A percentile compares a stretch with the other conserved stretches of the same genome.
Evolutionary conservation across 2,329 filamentous ascomycete genomes (phyloP).

Genomic region (Colletotrichum orchidophilum): DNA sequence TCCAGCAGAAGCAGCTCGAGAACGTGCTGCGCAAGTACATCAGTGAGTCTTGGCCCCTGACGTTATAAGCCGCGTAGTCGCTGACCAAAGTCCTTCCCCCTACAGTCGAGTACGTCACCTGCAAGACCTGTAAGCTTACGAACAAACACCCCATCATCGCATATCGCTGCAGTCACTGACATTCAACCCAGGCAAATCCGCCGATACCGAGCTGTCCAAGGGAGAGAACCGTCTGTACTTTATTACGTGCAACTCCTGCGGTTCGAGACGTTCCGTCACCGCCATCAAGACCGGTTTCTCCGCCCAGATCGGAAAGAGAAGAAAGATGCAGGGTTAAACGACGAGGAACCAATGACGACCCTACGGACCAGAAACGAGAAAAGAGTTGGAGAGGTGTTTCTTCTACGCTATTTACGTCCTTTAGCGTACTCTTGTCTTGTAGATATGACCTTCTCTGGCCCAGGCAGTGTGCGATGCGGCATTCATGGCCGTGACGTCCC

Average conservation of each 20-base stretch:
- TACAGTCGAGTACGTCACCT: conserved; percentile 95
- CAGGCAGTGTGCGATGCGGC: conserved; percentile 27
- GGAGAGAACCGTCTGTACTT: conserved; percentile 99
- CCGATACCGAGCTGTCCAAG: conserved; percentile 96
- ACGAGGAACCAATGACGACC: background rate
- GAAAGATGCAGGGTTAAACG: conserved; percentile 85
- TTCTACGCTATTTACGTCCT: conserved; percentile 32
- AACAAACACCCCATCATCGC: background rate
- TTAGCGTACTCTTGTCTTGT: conserved; percentile 32
- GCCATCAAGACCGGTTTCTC: conserved; percentile 99
- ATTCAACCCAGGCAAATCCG: conserved; percentile 66
- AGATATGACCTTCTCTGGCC: conserved; percentile 24
- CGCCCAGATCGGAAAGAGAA: conserved; percentile 98
- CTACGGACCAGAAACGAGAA: conserved; percentile 1
- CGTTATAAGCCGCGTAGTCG: background rate
- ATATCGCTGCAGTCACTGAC: background rate
- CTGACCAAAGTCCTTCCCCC: conserved; percentile 41
- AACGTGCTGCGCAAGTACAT: conserved; percentile 97
- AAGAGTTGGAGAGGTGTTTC: conserved; percentile 13
- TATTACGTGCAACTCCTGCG: conserved; percentile 76
- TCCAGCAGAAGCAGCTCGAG: conserved; percentile 99
- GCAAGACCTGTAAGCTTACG: conserved; percentile 83
- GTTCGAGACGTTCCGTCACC: conserved; percentile 86
- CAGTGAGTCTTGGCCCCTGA: conserved; percentile 62
- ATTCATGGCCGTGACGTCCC: conserved; percentile 12